Evolutionary conservation across 108 stramenopile genomes (phyloP).

Genomic region (Schizochytrium sp.): DNA sequence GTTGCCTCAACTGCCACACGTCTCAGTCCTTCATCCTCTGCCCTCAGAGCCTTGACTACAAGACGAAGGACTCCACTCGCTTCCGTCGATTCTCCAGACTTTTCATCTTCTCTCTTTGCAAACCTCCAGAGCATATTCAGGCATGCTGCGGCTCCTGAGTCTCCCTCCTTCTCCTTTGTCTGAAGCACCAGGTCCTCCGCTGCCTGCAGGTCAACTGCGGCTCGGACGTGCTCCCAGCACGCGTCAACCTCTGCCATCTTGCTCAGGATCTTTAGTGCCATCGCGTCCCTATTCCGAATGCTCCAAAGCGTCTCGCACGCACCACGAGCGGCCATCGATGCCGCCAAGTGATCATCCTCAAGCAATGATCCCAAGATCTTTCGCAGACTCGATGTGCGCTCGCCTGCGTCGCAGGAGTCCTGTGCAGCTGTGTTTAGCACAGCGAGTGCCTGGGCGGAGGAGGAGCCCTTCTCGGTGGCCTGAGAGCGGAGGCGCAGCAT

Average conservation of each 20-base stretch:
- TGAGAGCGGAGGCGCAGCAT: neutral
- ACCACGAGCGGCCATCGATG: neutral
- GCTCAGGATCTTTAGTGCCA: slow-evolving; percentile 41
- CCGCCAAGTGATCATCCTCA: slow-evolving; percentile 32
- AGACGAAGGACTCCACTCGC: neutral
- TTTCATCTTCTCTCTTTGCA: slow-evolving; percentile 2
- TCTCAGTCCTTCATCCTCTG: slow-evolving; percentile 26
- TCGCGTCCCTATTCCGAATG: neutral
- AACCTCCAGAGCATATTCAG: slow-evolving; percentile 55
- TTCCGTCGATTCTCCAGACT: neutral
- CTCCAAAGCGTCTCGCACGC: slow-evolving; percentile 33
- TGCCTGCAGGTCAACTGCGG: neutral
- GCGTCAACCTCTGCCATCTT: slow-evolving; percentile 39
- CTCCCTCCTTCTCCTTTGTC: neutral
- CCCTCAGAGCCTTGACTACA: neutral
- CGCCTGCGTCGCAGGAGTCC: neutral
- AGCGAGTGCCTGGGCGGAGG: neutral
- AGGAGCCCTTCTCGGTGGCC: neutral
- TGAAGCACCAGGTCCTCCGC: neutral
- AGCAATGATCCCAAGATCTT: slow-evolving; percentile 26
- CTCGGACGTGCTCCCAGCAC: neutral
- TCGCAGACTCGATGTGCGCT: slow-evolving; percentile 15
- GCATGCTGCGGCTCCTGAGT: slow-evolving; percentile 29
- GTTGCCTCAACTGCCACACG: slow-evolving; percentile 47
- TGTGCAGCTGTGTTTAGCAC: neutral